These are phyloP conservation scores for Cardamine chenopodiifolia DNA, from an alignment of 345 rosid species.

Conservation along the genomic window DNA sequence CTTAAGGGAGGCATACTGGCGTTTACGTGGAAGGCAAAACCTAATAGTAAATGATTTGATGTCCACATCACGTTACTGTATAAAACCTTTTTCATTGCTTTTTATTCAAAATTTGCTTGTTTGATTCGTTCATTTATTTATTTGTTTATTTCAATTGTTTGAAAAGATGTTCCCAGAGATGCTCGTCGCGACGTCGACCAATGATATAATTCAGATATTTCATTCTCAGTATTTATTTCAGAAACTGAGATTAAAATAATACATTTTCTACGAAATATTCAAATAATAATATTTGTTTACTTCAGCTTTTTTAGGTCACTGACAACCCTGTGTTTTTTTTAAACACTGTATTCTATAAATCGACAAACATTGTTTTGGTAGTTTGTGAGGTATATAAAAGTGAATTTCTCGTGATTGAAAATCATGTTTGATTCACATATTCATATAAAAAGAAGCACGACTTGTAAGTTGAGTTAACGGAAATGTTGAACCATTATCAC, in stretches of 20 bases:
- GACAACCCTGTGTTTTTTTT: neutral
- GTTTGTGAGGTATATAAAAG: neutral
- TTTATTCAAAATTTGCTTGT: neutral
- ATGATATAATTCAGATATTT: neutral
- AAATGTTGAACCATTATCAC: neutral
- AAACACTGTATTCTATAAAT: neutral
- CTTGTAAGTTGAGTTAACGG: neutral
- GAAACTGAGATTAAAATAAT: neutral
- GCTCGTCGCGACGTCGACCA: neutral
- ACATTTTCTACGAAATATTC: neutral
- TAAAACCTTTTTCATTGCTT: neutral
- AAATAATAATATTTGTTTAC: neutral
- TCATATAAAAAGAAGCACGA: neutral
- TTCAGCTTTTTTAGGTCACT: neutral
- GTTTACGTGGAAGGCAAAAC: neutral
- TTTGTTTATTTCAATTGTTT: neutral
- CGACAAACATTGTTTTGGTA: neutral
- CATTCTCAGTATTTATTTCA: neutral
- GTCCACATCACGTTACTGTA: neutral
- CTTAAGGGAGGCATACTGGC: neutral
- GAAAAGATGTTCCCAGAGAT: neutral
- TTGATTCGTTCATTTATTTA: neutral
- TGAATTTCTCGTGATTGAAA: neutral
- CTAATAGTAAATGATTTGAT: conserved; percentile 4
- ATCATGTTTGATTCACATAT: neutral